These are phyloP conservation scores for Phoma sp. DNA, from an alignment of 2,329 filamentous ascomycete genomes.

Conservation along the genomic window DNA sequence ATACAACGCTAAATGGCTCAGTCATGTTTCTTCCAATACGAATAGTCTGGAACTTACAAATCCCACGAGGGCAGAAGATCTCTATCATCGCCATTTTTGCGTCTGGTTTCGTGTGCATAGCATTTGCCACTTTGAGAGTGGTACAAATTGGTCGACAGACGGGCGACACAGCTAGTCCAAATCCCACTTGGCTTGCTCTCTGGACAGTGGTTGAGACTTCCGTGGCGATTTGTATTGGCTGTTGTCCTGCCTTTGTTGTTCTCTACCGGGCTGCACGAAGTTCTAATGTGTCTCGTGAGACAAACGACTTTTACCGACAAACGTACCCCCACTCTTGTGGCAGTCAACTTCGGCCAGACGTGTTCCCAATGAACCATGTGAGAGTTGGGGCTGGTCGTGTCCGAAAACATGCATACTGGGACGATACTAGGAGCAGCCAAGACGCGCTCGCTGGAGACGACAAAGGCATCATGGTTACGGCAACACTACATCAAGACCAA, in stretches of 20 bases:
- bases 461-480: constrained; percentile 7
- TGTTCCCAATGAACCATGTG: constrained; percentile 7
- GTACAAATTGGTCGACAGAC: constrained; percentile 40
- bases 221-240: constrained; percentile 38
- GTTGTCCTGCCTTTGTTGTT: constrained; percentile 29
- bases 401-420: constrained; percentile 9
- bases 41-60: constrained; percentile 47
- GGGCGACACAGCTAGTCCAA: constrained; percentile 30
- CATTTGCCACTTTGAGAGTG: constrained; percentile 34
- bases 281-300: constrained; percentile 16
- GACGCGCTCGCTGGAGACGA: constrained; percentile 18
- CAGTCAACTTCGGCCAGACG: background rate
- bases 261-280: constrained; percentile 21
- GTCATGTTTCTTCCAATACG: constrained; percentile 48
- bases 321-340: constrained; percentile 4
- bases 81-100: constrained; percentile 39
- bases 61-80: constrained; percentile 41
- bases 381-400: background rate
- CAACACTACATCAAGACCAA: constrained; percentile 1
- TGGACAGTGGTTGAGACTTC: constrained; percentile 46
- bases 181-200: constrained; percentile 43
- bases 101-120: constrained; percentile 32
- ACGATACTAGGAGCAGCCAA: constrained; percentile 20
- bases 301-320: constrained; percentile 20
- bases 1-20: constrained; percentile 13